A percentile compares a stretch with the other conserved stretches of the same genome.
Conservation (phyloP, 179 eudicot genomes). For the Dionaea muscipula region DNA sequence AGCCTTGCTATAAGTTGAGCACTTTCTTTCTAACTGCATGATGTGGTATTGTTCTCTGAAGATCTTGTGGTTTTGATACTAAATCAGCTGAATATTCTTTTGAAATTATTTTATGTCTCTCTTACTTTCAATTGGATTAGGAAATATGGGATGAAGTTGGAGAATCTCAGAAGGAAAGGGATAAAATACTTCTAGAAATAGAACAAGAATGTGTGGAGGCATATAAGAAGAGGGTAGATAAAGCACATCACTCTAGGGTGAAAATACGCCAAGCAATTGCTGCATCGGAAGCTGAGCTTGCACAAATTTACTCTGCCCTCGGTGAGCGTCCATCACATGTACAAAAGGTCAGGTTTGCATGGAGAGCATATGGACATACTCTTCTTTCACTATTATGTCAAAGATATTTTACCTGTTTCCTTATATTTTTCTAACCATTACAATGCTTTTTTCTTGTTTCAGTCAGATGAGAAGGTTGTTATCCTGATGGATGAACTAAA, state of each 20-base stretch:
- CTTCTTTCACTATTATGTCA: background rate
- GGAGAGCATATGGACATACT: background rate
- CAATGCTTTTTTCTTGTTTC: conserved; percentile 9
- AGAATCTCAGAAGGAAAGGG: conserved; percentile 46
- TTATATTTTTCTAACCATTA: background rate
- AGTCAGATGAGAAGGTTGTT: conserved; percentile 27
- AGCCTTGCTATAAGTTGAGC: too few species aligned
- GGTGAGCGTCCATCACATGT: conserved; percentile 41
- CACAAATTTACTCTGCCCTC: conserved; percentile 42
- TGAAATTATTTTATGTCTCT: too few species aligned
- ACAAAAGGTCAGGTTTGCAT: conserved; percentile 32
- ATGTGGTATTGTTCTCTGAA: too few species aligned
- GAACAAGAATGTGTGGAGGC: conserved; percentile 65
- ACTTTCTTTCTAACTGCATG: too few species aligned
- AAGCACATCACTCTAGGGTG: conserved; percentile 47
- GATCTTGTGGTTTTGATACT: too few species aligned
- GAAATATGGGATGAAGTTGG: conserved; percentile 86
- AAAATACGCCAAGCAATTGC: conserved; percentile 54
- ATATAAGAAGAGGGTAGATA: conserved; percentile 59
- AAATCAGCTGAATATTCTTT: too few species aligned
- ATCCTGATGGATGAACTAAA: conserved; percentile 45
- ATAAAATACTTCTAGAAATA: conserved; percentile 49
- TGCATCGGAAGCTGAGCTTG: conserved; percentile 66
- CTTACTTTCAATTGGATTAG: conserved; percentile 15
- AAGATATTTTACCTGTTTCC: background rate